Base-by-base conservation (phyloP, 2,329 filamentous ascomycete genomes). In the Fusarium neocosmosporiellum region DNA sequence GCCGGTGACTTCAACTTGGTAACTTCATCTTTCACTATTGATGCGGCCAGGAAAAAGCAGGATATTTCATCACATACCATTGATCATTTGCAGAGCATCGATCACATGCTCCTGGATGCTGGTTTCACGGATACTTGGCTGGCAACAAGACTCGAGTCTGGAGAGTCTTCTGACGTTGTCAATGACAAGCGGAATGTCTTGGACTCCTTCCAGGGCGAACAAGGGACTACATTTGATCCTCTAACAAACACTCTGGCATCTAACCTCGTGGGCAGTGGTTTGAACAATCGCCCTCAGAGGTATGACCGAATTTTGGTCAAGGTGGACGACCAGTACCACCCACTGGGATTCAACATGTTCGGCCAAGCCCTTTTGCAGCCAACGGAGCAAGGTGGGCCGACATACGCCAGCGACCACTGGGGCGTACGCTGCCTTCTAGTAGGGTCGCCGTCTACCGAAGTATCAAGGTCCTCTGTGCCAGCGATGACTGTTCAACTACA, bases 171-270 rank as follows among this genome's bases (percentile, higher is more conserved):
- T 6, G 75, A 75, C 37, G 66, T 74, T 5, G 46, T 20, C 1
- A 72, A 63, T 20, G 66, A 67, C 7, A 74, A 73, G 41, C 79
- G 83, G 18, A 78, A 73, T 7, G 66, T 77, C 7, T 66, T 75
- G 10, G 81, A 85, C 18, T 69, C 84, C 1, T 86, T 85, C 33
- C 86, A 89, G 60, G 91, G 90, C 2, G 90, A 92, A 77, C 85
- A 89, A 68, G 91, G 90, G 2, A 89, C 90, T 5, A 93, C 91
- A 0, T 93, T 91, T 76, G 87, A 93, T 74, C 90, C 90, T 1
- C 80, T 80, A 2, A 80, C 80, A 7, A 93, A 93, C 73, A 78
- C 80, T 1, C 82, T 91, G 14, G 90, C 91, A 4, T 84, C 86
- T 2, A 81, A 84, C 13, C 85, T 86, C 5, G 85, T 87, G 2